Conservation (phyloP, 2,329 filamentous ascomycete genomes). For the Phialemonium atrogriseum region DNA sequence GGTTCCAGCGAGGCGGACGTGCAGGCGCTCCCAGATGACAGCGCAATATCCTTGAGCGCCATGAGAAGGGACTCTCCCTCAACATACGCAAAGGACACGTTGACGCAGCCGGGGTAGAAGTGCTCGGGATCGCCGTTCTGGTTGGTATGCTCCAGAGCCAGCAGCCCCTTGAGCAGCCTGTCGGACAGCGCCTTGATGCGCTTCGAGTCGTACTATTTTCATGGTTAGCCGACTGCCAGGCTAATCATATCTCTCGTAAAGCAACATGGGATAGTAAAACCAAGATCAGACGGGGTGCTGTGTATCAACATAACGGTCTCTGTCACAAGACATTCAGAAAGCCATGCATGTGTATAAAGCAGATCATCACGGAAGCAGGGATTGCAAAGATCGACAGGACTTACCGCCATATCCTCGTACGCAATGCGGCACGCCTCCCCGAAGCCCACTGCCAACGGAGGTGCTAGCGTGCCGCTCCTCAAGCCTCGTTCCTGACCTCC, state of each 20-base stretch:
- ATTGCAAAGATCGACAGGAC: conserved; percentile 27
- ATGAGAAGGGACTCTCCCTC: conserved; percentile 97
- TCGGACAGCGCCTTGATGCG: conserved; percentile 78
- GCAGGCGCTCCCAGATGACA: conserved; percentile 94
- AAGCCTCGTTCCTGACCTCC: conserved; percentile 94
- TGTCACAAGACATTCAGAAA: conserved; percentile 71
- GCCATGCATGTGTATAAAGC: conserved; percentile 80
- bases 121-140: conserved; percentile 77
- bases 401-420: conserved; percentile 81
- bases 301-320: conserved; percentile 48
- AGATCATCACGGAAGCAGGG: conserved; percentile 58
- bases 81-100: conserved; percentile 96
- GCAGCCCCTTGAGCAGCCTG: conserved; percentile 70
- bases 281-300: conserved; percentile 59
- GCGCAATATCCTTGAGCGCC: conserved; percentile 94
- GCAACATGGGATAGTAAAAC: conserved; percentile 5
- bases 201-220: conserved; percentile 74
- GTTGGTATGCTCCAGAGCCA: conserved; percentile 83
- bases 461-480: conserved; percentile 87
- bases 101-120: conserved; percentile 95
- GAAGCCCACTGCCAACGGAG: conserved; percentile 82
- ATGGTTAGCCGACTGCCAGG: too few relatives aligned
- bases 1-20: conserved; percentile 95
- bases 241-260: too few relatives aligned
- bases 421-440: conserved; percentile 93